Evolutionary conservation across 2,329 filamentous ascomycete species (phyloP).

Genomic region (Colletotrichum shisoi): DNA sequence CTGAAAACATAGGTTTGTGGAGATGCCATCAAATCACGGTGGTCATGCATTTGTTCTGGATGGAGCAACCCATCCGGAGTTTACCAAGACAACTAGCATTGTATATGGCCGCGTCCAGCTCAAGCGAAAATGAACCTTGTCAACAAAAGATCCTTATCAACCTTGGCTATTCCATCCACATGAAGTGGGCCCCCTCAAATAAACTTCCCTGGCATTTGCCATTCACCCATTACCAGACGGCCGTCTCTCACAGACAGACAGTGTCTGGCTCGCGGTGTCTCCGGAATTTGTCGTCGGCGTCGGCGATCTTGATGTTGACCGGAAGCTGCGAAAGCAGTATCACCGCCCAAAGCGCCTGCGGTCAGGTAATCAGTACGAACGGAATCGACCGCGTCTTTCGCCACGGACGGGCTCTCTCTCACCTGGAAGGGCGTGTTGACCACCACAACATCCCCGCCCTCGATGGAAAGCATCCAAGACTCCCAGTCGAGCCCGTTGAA

Average conservation of each 20-base stretch:
- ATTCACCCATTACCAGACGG: not conserved
- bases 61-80: too few species aligned
- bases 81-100: too few species aligned
- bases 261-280: not conserved
- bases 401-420: not conserved
- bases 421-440: not conserved
- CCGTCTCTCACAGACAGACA: not conserved
- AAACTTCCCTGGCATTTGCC: not conserved
- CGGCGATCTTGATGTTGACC: not conserved
- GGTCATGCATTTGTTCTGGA: too few species aligned
- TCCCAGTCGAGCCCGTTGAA: not conserved
- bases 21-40: too few species aligned
- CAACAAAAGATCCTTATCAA: not conserved
- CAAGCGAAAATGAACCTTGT: too few species aligned
- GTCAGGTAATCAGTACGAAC: not conserved
- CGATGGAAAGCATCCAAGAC: not conserved
- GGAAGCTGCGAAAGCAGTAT: not conserved
- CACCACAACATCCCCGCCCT: not conserved
- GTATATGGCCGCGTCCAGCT: too few species aligned
- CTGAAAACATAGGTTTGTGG: too few species aligned
- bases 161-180: not conserved
- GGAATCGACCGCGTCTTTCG: not conserved
- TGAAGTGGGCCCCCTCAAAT: not conserved
- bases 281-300: not conserved
- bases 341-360: not conserved